A percentile compares a stretch with the other conserved stretches of the same genome.
These are phyloP conservation scores for Talaromyces wortmannii DNA, from an alignment of 495 filamentous ascomycete genomes.

Conservation along the genomic window DNA sequence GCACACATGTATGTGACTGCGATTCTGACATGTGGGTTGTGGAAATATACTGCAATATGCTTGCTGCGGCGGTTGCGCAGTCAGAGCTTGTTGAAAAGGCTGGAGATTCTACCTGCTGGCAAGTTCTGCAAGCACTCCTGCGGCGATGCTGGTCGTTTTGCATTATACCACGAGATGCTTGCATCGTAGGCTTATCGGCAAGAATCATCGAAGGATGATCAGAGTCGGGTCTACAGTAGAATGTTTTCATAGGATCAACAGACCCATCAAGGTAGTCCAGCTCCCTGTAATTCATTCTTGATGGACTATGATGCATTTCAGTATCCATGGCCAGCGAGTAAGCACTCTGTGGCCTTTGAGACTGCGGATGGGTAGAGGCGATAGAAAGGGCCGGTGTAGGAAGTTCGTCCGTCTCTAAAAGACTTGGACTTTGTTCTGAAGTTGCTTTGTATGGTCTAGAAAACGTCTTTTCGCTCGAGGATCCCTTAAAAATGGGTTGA, in stretches of 20 bases:
- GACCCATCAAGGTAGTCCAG: background rate
- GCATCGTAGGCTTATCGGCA: background rate
- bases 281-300: background rate
- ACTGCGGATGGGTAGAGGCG: background rate
- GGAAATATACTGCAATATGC: background rate
- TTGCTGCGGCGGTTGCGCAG: background rate
- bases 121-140: background rate
- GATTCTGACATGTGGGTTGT: background rate
- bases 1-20: background rate
- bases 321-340: background rate
- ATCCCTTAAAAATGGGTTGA: background rate
- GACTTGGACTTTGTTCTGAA: background rate
- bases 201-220: background rate
- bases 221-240: background rate
- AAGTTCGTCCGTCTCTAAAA: background rate
- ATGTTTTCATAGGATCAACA: background rate
- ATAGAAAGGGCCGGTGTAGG: background rate
- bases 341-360: background rate
- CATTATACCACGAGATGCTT: background rate
- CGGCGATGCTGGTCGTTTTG: background rate
- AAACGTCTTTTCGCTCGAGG: background rate
- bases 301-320: background rate
- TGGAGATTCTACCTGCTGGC: background rate
- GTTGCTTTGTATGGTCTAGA: background rate
- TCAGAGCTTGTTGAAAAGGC: background rate